Conservation (phyloP, 1,139 yeast species). For the Pneumocystis canis region DNA sequence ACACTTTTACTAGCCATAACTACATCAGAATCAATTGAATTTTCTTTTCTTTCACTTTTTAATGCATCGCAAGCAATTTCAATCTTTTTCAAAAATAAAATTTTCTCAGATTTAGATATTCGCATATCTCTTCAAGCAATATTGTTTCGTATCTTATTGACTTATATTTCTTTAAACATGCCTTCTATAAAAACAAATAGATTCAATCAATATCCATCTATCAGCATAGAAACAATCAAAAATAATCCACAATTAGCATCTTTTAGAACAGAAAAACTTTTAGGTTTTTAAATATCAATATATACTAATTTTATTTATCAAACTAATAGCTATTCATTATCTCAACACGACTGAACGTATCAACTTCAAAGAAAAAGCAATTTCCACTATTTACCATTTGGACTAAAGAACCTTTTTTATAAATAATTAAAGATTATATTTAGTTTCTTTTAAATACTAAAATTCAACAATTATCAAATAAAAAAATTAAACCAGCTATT, state of each 20-base stretch:
- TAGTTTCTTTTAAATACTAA: not conserved
- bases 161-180: not conserved
- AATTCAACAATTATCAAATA: not conserved
- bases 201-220: not conserved
- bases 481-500: not conserved
- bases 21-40: not conserved
- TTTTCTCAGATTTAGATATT: not conserved
- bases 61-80: not conserved
- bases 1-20: not conserved
- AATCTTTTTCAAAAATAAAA: not conserved
- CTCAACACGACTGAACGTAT: not conserved
- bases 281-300: not conserved
- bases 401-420: not conserved
- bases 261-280: not conserved
- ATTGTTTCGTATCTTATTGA: not conserved
- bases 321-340: not conserved
- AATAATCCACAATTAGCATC: not conserved
- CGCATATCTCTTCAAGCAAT: not conserved
- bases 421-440: not conserved
- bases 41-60: not conserved
- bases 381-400: not conserved
- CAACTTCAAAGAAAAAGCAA: not conserved
- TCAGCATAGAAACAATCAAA: not conserved
- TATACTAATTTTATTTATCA: not conserved
- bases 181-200: not conserved